Evolutionary conservation across 163 green algal genomes (phyloP).

Genomic region (Coccomyxa subellipsoidea): DNA sequence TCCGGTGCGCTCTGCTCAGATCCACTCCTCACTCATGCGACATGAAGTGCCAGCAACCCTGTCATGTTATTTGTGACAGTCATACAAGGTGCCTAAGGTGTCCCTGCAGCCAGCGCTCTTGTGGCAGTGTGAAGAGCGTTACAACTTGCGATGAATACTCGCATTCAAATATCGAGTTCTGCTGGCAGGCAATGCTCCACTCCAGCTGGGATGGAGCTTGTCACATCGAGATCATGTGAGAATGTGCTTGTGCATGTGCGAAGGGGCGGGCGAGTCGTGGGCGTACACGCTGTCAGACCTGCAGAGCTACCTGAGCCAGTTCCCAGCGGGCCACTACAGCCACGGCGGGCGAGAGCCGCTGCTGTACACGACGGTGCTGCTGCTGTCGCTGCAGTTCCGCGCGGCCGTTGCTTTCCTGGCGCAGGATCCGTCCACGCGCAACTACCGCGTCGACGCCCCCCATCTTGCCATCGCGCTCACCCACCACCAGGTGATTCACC

Average conservation of each 20-base stretch:
- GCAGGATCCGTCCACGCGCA: conserved; percentile 43
- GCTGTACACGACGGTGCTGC: conserved; percentile 74
- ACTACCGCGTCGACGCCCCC: conserved; percentile 67
- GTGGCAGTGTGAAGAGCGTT: too few species aligned
- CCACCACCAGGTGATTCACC: conserved; percentile 9
- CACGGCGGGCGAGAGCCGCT: conserved; percentile 70
- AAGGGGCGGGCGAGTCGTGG: neutral
- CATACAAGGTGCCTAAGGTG: too few species aligned
- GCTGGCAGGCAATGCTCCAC: too few species aligned
- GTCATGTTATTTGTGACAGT: too few species aligned
- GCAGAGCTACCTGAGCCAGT: conserved; percentile 72
- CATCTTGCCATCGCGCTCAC: conserved; percentile 71
- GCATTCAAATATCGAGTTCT: too few species aligned
- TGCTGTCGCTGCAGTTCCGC: conserved; percentile 70
- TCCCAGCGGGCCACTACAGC: conserved; percentile 71
- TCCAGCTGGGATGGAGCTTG: too few species aligned
- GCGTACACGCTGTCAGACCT: conserved; percentile 59
- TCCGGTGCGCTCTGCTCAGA: conserved; percentile 7
- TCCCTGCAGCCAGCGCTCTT: too few species aligned
- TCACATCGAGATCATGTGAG: too few species aligned
- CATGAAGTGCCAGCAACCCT: too few species aligned
- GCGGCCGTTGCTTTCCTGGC: conserved; percentile 53
- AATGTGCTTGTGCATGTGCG: too few species aligned
- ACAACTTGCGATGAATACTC: too few species aligned
- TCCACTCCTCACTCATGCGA: too few species aligned